Evolutionary conservation across 1,284 basidiomycete species (phyloP).

Genomic region (Melanopsichium pennsylvanicum): DNA sequence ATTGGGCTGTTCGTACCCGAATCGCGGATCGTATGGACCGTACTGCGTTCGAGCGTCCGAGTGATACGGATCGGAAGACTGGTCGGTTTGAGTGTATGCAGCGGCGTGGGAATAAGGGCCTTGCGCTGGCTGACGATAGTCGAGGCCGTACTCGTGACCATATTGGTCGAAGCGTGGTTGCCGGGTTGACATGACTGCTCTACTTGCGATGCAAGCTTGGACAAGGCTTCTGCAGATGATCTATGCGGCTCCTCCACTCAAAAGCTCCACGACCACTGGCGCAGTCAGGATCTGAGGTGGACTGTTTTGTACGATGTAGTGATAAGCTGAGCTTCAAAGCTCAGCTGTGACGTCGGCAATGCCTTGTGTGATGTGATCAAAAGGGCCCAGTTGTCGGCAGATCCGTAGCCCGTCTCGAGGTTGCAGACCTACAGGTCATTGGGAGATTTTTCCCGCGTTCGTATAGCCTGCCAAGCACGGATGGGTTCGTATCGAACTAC

Average conservation of each 20-base stretch:
- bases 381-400: too few relatives aligned
- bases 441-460: too few relatives aligned
- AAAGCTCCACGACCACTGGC: not conserved
- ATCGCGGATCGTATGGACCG: constrained; percentile 34
- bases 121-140: constrained; percentile 9
- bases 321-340: too few relatives aligned
- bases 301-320: too few relatives aligned
- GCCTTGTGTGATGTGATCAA: too few relatives aligned
- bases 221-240: too few relatives aligned
- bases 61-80: constrained; percentile 14
- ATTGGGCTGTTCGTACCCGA: constrained; percentile 9
- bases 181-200: constrained; percentile 18
- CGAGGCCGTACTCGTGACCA: constrained; percentile 13
- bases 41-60: constrained; percentile 16
- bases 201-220: not conserved
- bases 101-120: constrained; percentile 3
- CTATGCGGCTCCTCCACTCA: not conserved
- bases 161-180: constrained; percentile 5
- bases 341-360: too few relatives aligned
- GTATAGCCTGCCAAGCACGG: too few relatives aligned
- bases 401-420: too few relatives aligned
- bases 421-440: too few relatives aligned
- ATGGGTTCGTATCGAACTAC: too few relatives aligned
- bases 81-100: not conserved
- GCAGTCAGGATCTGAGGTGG: not conserved